A percentile compares a stretch with the other conserved stretches of the same genome.
Evolutionary conservation across 345 rosid genomes (phyloP).

Genomic region (Aethionema arabicum): DNA sequence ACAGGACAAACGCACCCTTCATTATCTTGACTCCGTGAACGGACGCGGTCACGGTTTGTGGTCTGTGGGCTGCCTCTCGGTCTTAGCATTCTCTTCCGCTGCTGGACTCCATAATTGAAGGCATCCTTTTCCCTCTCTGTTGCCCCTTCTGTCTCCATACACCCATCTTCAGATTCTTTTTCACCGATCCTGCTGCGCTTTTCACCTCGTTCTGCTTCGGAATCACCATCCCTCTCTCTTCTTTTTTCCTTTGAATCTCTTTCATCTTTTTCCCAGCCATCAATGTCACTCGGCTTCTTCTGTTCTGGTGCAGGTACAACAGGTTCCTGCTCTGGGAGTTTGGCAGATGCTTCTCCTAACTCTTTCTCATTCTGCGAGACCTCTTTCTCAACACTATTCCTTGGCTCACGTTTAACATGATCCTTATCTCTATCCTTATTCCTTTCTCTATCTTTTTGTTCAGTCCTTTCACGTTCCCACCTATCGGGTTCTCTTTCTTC

Average conservation of each 20-base stretch:
- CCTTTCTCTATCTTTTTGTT: conserved; percentile 81
- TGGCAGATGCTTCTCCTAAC: conserved; percentile 60
- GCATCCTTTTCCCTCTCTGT: conserved; percentile 81
- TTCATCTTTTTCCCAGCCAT: conserved; percentile 66
- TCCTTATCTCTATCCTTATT: conserved; percentile 78
- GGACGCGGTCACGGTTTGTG: conserved; percentile 62
- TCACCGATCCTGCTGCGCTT: conserved; percentile 67
- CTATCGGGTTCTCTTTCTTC: conserved; percentile 85
- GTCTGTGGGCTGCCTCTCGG: conserved; percentile 92
- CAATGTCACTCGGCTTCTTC: conserved; percentile 73
- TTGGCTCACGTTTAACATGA: conserved; percentile 61
- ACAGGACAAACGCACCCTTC: conserved; percentile 69
- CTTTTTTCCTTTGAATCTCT: conserved; percentile 78
- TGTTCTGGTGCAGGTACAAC: conserved; percentile 46
- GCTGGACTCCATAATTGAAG: conserved; percentile 84
- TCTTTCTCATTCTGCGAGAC: conserved; percentile 60
- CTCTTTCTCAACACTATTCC: conserved; percentile 70
- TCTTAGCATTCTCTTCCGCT: conserved; percentile 92
- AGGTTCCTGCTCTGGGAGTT: conserved; percentile 60
- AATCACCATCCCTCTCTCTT: conserved; percentile 73
- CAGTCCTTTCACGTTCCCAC: conserved; percentile 89
- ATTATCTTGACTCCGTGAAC: conserved; percentile 69
- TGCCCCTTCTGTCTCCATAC: conserved; percentile 76
- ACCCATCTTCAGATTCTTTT: conserved; percentile 87
- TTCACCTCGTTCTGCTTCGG: conserved; percentile 83